Evolutionary conservation across 495 filamentous ascomycete species (phyloP).

Genomic region (Amphirosellinia nigrospora): DNA sequence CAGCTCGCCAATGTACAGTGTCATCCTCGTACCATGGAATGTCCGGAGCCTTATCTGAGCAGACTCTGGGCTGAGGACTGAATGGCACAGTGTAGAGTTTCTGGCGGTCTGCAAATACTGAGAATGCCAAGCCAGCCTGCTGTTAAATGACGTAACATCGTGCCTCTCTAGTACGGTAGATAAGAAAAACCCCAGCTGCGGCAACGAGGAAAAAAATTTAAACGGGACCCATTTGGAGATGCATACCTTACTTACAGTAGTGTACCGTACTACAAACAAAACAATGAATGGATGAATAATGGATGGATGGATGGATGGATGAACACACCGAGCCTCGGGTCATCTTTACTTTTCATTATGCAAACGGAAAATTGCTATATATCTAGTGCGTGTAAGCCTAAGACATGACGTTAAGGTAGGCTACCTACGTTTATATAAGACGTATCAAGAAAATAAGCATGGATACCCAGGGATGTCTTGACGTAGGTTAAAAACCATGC

Average conservation of each 20-base stretch:
- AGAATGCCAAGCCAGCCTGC: constrained; percentile 14
- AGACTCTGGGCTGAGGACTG: neutral
- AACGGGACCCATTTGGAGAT: constrained; percentile 16
- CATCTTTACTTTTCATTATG: neutral
- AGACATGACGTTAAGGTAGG: neutral
- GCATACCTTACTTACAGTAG: no score
- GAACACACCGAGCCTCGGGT: neutral
- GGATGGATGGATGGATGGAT: neutral
- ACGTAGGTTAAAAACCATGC: no score
- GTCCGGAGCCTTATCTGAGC: constrained; percentile 13
- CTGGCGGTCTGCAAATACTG: constrained; percentile 8
- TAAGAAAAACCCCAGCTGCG: constrained; percentile 6
- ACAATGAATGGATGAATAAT: neutral
- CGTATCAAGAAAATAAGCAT: neutral
- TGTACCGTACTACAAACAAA: neutral
- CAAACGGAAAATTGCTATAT: constrained; percentile 2
- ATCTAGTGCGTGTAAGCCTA: neutral
- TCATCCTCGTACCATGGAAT: constrained; percentile 1
- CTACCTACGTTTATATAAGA: neutral
- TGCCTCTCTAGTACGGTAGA: neutral
- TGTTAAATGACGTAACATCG: constrained; percentile 15
- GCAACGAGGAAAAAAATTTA: neutral
- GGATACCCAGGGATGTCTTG: no score
- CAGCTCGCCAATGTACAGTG: neutral
- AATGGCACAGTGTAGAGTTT: neutral